These are phyloP conservation scores for Drosera spatulata DNA, from an alignment of 179 eudicot species.

Conservation along the genomic window DNA sequence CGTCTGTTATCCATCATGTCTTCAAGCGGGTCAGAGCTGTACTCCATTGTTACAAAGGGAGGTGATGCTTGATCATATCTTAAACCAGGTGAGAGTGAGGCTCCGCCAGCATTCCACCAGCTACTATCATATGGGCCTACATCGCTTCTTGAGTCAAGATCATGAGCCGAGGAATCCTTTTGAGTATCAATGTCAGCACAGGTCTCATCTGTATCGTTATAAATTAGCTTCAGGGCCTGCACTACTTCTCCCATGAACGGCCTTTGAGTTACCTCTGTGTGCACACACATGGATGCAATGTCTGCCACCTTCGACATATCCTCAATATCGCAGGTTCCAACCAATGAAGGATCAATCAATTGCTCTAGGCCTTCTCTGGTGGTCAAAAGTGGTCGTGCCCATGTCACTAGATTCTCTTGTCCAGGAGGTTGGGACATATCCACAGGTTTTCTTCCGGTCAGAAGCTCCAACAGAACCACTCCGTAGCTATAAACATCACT, in stretches of 20 bases:
- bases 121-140: slow-evolving; percentile 62
- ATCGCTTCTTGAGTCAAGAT: slow-evolving; percentile 66
- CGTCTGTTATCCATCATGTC: slow-evolving; percentile 46
- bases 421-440: slow-evolving; percentile 87
- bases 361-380: slow-evolving; percentile 53
- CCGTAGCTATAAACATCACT: slow-evolving; percentile 99
- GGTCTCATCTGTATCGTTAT: slow-evolving; percentile 58
- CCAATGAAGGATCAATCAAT: slow-evolving; percentile 46
- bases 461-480: slow-evolving; percentile 89
- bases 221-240: slow-evolving; percentile 87
- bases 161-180: slow-evolving; percentile 43
- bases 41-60: slow-evolving; percentile 73
- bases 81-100: slow-evolving; percentile 35
- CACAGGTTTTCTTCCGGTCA: slow-evolving; percentile 92
- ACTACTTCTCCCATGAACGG: slow-evolving; percentile 99
- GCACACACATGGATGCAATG: slow-evolving; percentile 97
- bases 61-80: slow-evolving; percentile 61
- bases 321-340: slow-evolving; percentile 27
- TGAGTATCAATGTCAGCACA: slow-evolving; percentile 16
- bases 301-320: slow-evolving; percentile 74
- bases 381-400: slow-evolving; percentile 90
- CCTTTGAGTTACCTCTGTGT: slow-evolving; percentile 90
- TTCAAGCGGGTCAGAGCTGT: slow-evolving; percentile 84
- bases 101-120: slow-evolving; percentile 76
- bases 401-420: slow-evolving; percentile 86